A percentile compares a stretch with the other conserved stretches of the same genome.
phyloP scores from a whole-genome alignment of 2,329 filamentous ascomycete species.

The Xylaria sp. region DNA sequence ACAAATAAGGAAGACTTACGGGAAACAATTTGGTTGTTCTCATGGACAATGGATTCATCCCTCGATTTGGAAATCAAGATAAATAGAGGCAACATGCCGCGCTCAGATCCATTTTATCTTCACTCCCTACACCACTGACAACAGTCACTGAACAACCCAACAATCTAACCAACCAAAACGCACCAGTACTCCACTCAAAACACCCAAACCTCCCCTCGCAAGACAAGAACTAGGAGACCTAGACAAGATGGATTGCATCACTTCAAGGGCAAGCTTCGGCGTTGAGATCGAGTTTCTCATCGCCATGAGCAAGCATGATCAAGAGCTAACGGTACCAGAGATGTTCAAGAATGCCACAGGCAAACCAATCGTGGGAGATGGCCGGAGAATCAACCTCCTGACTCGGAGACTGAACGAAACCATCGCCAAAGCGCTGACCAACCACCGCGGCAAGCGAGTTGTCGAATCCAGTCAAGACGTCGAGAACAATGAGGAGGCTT shows the following conservation, averaged over 20 bases:
- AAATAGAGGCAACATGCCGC: no score
- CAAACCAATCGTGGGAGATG: background rate
- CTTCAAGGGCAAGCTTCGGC: constrained; percentile 17
- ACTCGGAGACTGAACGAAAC: background rate
- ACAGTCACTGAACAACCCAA: no score
- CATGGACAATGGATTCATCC: no score
- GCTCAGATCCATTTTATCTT: no score
- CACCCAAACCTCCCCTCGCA: background rate
- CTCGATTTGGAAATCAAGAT: no score
- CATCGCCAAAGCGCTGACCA: background rate
- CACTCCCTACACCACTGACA: no score
- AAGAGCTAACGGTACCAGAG: background rate
- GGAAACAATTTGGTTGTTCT: no score
- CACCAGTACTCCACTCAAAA: background rate
- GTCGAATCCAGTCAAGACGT: background rate
- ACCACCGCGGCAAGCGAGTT: constrained; percentile 4
- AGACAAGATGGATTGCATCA: background rate
- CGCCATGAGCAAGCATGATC: background rate
- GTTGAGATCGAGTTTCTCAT: constrained; percentile 24
- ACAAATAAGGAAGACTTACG: no score
- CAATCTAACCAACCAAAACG: background rate
- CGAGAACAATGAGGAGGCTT: background rate
- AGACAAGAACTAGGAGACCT: background rate
- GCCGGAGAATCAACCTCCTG: background rate
- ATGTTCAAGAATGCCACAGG: constrained; percentile 10